Evolutionary conservation across 108 stramenopile genomes (phyloP).

Genomic region (Aurantiochytrium sp.): DNA sequence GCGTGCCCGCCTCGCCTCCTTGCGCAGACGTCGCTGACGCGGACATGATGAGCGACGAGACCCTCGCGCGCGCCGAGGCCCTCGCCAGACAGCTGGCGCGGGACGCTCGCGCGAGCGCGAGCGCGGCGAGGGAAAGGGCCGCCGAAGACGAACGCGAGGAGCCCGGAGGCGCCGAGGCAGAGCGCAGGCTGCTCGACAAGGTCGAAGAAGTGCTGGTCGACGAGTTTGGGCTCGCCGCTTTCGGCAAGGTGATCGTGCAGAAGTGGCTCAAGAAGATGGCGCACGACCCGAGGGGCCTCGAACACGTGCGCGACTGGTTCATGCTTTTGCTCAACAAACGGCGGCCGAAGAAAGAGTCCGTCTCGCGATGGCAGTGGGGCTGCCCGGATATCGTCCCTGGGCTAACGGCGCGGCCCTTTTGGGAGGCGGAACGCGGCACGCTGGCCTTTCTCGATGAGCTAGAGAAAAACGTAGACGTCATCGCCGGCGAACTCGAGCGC

Average conservation of each 20-base stretch:
- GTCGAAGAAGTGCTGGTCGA: background rate
- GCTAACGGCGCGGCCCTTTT: background rate
- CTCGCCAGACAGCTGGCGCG: too few species aligned
- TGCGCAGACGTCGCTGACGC: too few species aligned
- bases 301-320: slow-evolving; percentile 13
- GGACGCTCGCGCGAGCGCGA: too few species aligned
- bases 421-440: background rate
- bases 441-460: background rate
- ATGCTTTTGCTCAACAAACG: background rate
- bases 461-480: background rate
- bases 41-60: too few species aligned
- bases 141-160: too few species aligned
- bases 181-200: background rate
- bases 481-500: background rate
- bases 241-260: background rate
- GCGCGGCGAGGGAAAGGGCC: too few species aligned
- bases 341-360: background rate
- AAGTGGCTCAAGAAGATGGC: slow-evolving; percentile 13
- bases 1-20: too few species aligned
- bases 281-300: slow-evolving; percentile 1
- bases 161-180: too few species aligned
- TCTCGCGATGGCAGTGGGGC: background rate
- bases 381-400: slow-evolving; percentile 35
- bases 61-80: too few species aligned
- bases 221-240: background rate